Conservation (phyloP, 768 basidiomycete genomes). For the Infundibulicybe gibba region DNA sequence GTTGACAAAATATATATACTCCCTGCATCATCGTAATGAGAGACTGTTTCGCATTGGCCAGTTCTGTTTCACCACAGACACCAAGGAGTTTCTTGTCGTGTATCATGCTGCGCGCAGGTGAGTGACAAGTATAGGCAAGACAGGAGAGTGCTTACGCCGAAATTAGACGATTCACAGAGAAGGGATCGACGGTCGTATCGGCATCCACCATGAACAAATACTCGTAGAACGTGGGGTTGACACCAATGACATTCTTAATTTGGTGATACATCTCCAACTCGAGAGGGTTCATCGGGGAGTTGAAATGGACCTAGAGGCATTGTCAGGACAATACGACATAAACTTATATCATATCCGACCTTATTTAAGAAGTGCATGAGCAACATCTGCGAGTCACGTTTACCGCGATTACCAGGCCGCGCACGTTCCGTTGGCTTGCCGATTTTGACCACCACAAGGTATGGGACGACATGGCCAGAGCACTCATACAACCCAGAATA, state of each 20-base stretch:
- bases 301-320: conserved; percentile 81
- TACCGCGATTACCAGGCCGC: conserved; percentile 95
- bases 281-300: conserved; percentile 92
- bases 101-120: conserved; percentile 68
- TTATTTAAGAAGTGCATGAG: conserved; percentile 98
- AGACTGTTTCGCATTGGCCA: conserved; percentile 93
- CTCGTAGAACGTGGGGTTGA: conserved; percentile 98
- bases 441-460: conserved; percentile 87
- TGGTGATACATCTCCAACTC: conserved; percentile 99
- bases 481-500: conserved; percentile 96
- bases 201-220: conserved; percentile 92
- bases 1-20: conserved; percentile 9
- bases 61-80: conserved; percentile 91
- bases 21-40: conserved; percentile 97
- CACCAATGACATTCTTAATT: conserved; percentile 99
- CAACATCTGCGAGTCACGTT: conserved; percentile 95
- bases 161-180: conserved; percentile 86
- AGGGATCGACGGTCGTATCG: conserved; percentile 88
- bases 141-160: conserved; percentile 68
- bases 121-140: conserved; percentile 1
- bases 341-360: conserved; percentile 33
- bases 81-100: conserved; percentile 94
- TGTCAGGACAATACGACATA: conserved; percentile 2
- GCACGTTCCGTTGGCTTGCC: conserved; percentile 94
- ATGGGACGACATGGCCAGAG: conserved; percentile 93